Evolutionary conservation across 1,139 yeast genomes (phyloP).

Genomic region (Pichia sp.): DNA sequence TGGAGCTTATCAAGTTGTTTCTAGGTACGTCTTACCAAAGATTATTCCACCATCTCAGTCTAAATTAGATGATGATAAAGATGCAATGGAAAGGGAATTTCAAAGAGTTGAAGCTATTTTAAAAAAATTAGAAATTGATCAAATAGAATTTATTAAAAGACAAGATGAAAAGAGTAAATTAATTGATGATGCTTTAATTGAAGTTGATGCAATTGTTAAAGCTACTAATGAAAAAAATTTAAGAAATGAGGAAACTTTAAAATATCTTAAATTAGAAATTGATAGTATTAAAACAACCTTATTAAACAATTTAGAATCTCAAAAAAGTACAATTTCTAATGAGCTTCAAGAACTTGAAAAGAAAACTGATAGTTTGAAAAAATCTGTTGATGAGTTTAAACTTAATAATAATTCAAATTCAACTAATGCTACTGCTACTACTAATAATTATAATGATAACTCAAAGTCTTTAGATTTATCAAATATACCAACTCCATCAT

Average conservation of each 20-base stretch:
- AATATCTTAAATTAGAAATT: conserved; percentile 72
- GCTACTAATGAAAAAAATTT: conserved; percentile 64
- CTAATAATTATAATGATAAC: too few relatives aligned
- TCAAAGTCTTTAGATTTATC: not conserved
- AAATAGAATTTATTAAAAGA: conserved; percentile 55
- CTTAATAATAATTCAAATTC: not conserved
- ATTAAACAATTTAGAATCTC: conserved; percentile 47
- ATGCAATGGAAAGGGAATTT: conserved; percentile 75
- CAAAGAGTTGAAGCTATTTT: conserved; percentile 69
- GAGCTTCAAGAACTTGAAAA: conserved; percentile 27
- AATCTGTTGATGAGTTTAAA: not conserved
- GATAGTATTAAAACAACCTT: conserved; percentile 66
- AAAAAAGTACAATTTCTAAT: conserved; percentile 26
- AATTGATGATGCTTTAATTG: conserved; percentile 59
- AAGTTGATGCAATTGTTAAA: conserved; percentile 61
- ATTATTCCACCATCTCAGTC: conserved; percentile 80
- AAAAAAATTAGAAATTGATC: conserved; percentile 67
- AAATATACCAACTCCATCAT: conserved; percentile 3
- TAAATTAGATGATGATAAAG: conserved; percentile 77
- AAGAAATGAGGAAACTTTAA: conserved; percentile 75
- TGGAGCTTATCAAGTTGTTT: conserved; percentile 77
- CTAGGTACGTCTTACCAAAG: conserved; percentile 72
- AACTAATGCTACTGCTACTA: too few relatives aligned
- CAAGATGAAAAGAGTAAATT: conserved; percentile 62
- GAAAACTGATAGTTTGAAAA: conserved; percentile 13